A percentile compares a stretch with the other conserved stretches of the same genome.
phyloP scores from a whole-genome alignment of 345 rosid species.

The Camelina neglecta region DNA sequence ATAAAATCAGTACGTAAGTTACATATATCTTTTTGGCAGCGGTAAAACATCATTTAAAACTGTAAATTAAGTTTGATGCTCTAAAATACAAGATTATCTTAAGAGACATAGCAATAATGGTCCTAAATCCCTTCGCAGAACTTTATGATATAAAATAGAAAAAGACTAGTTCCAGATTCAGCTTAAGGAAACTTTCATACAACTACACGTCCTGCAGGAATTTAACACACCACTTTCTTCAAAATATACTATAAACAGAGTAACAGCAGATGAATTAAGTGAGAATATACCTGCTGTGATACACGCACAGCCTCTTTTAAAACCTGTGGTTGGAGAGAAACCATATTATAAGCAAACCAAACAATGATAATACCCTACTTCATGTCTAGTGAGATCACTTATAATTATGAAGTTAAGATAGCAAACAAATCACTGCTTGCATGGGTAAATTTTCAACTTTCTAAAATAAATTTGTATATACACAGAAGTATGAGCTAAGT shows the following conservation, averaged over 20 bases:
- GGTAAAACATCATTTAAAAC: neutral
- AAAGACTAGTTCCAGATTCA: slow-evolving; percentile 24
- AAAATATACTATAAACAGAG: slow-evolving; percentile 15
- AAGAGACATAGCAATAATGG: slow-evolving; percentile 13
- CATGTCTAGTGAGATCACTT: slow-evolving; percentile 2
- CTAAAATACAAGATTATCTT: neutral
- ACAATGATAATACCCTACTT: neutral
- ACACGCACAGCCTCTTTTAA: slow-evolving; percentile 90
- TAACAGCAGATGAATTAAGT: slow-evolving; percentile 15
- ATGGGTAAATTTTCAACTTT: neutral
- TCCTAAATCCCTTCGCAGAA: slow-evolving; percentile 10
- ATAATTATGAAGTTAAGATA: slow-evolving; percentile 25
- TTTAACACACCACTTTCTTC: slow-evolving; percentile 28
- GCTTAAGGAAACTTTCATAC: slow-evolving; percentile 25
- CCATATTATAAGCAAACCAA: slow-evolving; percentile 32
- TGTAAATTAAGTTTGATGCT: neutral
- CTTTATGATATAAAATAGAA: slow-evolving; percentile 14
- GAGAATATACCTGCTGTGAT: slow-evolving; percentile 72
- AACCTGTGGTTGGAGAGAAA: slow-evolving; percentile 61
- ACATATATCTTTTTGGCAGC: neutral
- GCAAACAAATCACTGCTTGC: slow-evolving; percentile 17
- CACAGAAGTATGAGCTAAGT: slow-evolving; percentile 8
- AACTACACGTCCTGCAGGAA: slow-evolving; percentile 16
- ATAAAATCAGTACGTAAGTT: neutral
- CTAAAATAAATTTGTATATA: slow-evolving; percentile 8